Evolutionary conservation across 768 basidiomycete genomes (phyloP).

Genomic region (Filobasidium wieringae): DNA sequence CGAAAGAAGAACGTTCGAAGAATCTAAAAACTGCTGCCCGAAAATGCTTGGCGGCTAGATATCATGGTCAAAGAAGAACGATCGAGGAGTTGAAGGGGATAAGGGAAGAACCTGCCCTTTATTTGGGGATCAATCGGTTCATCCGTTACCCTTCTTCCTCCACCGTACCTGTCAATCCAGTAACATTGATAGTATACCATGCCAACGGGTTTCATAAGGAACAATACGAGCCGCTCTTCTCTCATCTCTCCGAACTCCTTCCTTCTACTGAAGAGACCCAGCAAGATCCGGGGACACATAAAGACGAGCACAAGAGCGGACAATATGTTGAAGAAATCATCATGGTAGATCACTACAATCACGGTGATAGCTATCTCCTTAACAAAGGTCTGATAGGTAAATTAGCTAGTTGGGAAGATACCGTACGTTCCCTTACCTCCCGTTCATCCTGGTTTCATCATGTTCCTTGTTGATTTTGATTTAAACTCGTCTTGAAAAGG

Average conservation of each 20-base stretch:
- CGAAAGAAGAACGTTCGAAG: too few species aligned
- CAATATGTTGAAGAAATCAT: slow-evolving; percentile 61
- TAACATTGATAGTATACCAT: slow-evolving; percentile 67
- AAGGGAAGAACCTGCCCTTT: slow-evolving; percentile 40
- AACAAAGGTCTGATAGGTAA: slow-evolving; percentile 48
- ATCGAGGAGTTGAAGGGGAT: slow-evolving; percentile 17
- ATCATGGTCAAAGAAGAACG: too few species aligned
- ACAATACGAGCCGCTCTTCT: slow-evolving; percentile 56
- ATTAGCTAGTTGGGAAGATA: slow-evolving; percentile 42
- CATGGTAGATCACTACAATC: slow-evolving; percentile 70
- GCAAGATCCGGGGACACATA: too few species aligned
- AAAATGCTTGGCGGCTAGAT: too few species aligned
- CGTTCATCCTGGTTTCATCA: not conserved
- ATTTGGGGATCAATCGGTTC: slow-evolving; percentile 65
- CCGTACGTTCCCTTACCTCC: slow-evolving; percentile 41
- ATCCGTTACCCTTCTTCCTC: slow-evolving; percentile 34
- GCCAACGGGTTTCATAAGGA: slow-evolving; percentile 85
- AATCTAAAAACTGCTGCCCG: too few species aligned
- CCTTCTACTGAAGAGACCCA: too few species aligned
- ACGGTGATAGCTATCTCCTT: slow-evolving; percentile 69
- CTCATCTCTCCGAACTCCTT: slow-evolving; percentile 27
- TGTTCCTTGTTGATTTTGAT: not conserved
- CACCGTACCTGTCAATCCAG: slow-evolving; percentile 25
- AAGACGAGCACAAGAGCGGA: too few species aligned
- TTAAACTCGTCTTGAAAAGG: slow-evolving; percentile 31